phyloP scores from a whole-genome alignment of 805 yeast species.

The Candida endomychidarum region DNA sequence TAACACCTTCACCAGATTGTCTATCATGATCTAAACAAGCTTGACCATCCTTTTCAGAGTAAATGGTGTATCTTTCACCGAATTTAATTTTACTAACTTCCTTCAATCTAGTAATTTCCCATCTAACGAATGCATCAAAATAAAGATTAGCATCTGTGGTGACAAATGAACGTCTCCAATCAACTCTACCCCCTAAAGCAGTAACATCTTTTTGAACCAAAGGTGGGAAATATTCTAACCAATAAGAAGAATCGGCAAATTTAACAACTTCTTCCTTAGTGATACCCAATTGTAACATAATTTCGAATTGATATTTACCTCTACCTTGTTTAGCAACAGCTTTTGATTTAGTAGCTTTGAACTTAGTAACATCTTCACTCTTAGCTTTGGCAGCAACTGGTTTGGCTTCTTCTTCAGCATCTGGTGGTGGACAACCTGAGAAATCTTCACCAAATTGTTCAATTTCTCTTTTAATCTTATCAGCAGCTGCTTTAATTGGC shows the following conservation, averaged over 20 bases:
- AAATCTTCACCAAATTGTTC: slow-evolving; percentile 88
- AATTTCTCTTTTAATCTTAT: slow-evolving; percentile 87
- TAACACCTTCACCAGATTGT: slow-evolving; percentile 93
- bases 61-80: slow-evolving; percentile 96
- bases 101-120: slow-evolving; percentile 92
- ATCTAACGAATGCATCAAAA: slow-evolving; percentile 91
- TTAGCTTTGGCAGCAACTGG: slow-evolving; percentile 30
- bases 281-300: slow-evolving; percentile 92
- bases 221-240: slow-evolving; percentile 93
- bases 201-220: slow-evolving; percentile 78
- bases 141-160: slow-evolving; percentile 95
- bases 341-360: slow-evolving; percentile 89
- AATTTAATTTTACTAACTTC: slow-evolving; percentile 89
- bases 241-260: slow-evolving; percentile 88
- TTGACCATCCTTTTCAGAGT: slow-evolving; percentile 97
- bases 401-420: slow-evolving; percentile 57
- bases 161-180: slow-evolving; percentile 95
- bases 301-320: slow-evolving; percentile 92
- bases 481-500: slow-evolving; percentile 97
- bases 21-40: slow-evolving; percentile 99
- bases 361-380: slow-evolving; percentile 82
- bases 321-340: slow-evolving; percentile 93
- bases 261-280: slow-evolving; percentile 77
- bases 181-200: slow-evolving; percentile 86
- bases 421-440: slow-evolving; percentile 62